Percentiles rank a stretch among this genome's conserved stretches.
Conservation (phyloP, 1,139 yeast species). For the Candida sp. region DNA sequence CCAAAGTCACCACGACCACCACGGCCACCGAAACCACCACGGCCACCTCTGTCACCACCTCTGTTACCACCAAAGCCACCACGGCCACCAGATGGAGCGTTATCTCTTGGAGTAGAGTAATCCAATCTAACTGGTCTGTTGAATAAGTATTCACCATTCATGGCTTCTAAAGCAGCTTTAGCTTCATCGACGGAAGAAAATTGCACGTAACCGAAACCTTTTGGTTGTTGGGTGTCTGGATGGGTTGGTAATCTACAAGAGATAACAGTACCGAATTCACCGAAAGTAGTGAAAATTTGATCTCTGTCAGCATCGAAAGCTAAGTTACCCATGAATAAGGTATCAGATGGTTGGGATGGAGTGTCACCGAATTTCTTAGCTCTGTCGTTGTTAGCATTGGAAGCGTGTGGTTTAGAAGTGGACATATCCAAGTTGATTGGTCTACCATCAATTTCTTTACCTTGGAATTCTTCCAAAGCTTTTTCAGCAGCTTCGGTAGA, state of each 20-base stretch:
- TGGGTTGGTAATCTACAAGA: constrained; percentile 96
- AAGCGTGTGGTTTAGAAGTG: constrained; percentile 68
- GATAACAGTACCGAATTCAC: constrained; percentile 74
- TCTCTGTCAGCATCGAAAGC: constrained; percentile 89
- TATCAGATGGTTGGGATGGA: constrained; percentile 90
- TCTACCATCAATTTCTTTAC: constrained; percentile 95
- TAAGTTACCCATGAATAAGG: constrained; percentile 92
- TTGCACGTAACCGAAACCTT: constrained; percentile 98
- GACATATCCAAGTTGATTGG: constrained; percentile 93
- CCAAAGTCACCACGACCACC: constrained; percentile 26
- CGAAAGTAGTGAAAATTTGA: constrained; percentile 65
- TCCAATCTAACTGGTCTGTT: constrained; percentile 96
- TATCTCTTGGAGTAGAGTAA: constrained; percentile 86
- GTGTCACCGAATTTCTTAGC: constrained; percentile 88
- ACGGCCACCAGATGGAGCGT: constrained; percentile 22
- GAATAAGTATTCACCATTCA: constrained; percentile 85
- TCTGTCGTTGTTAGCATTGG: constrained; percentile 61
- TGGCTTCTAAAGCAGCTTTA: constrained; percentile 78
- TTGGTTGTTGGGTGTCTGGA: constrained; percentile 98
- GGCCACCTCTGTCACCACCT: constrained; percentile 33
- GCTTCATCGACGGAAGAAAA: constrained; percentile 86
- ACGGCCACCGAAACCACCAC: constrained; percentile 25
- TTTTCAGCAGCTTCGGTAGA: constrained; percentile 74
- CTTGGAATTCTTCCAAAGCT: constrained; percentile 87
- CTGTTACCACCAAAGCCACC: constrained; percentile 43